phyloP scores from a whole-genome alignment of 495 filamentous ascomycete genomes.

The Lepidopterella palustris region DNA sequence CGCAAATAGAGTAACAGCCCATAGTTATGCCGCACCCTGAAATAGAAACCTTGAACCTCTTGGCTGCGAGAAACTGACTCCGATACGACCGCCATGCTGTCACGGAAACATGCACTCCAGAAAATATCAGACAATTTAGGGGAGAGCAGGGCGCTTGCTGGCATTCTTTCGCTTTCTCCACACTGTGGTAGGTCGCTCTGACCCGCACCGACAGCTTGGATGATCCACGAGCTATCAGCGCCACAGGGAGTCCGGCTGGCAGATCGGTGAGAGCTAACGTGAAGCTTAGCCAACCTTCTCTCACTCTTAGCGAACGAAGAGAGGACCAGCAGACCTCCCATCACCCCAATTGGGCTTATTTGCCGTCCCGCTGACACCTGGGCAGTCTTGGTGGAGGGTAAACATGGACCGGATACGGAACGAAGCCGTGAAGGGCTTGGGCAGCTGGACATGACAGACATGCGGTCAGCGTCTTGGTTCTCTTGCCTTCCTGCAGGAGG shows the following conservation, averaged over 20 bases:
- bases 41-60: neutral
- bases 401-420: neutral
- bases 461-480: neutral
- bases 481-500: neutral
- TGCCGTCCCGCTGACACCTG: neutral
- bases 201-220: neutral
- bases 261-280: neutral
- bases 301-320: neutral
- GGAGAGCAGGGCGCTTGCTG: too few species aligned
- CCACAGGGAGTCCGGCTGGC: neutral
- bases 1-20: constrained; percentile 13
- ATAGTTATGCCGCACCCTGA: neutral
- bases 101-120: too few species aligned
- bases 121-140: too few species aligned
- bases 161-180: neutral
- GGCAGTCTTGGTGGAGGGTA: neutral
- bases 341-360: neutral
- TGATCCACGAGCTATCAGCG: neutral
- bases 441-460: neutral
- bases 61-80: too few species aligned
- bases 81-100: too few species aligned
- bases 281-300: neutral
- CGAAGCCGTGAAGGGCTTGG: neutral
- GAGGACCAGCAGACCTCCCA: neutral
- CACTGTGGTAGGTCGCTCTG: neutral